Evolutionary conservation across 345 rosid genomes (phyloP).

Genomic region (Eucalyptus rudis): DNA sequence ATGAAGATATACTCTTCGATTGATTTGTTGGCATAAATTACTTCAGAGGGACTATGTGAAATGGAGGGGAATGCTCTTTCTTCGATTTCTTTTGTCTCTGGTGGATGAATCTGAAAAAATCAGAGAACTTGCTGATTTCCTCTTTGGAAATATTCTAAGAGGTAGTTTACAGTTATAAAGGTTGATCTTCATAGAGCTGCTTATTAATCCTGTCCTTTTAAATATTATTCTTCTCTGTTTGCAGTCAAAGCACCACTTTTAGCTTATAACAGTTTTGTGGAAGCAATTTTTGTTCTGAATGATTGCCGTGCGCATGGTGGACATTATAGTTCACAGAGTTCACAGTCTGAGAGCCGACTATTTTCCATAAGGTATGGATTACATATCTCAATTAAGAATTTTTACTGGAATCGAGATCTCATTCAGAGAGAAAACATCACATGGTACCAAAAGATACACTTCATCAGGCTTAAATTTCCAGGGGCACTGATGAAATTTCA

Average conservation of each 20-base stretch:
- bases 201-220: neutral
- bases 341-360: constrained; percentile 28
- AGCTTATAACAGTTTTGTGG: constrained; percentile 96
- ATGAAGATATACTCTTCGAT: neutral
- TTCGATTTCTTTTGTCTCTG: constrained; percentile 72
- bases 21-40: neutral
- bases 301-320: constrained; percentile 59
- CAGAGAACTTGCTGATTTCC: constrained; percentile 76
- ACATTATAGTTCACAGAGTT: constrained; percentile 38
- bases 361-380: constrained; percentile 54
- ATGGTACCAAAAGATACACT: neutral
- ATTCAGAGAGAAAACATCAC: neutral
- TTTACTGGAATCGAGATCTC: neutral
- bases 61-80: constrained; percentile 92
- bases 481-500: constrained; percentile 69
- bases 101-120: constrained; percentile 93
- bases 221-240: neutral
- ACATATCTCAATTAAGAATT: neutral
- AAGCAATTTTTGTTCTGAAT: constrained; percentile 78
- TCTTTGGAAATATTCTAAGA: constrained; percentile 80
- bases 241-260: constrained; percentile 89
- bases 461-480: constrained; percentile 8
- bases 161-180: constrained; percentile 13
- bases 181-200: neutral
- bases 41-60: constrained; percentile 86